Evolutionary conservation across 1,139 yeast genomes (phyloP).

Genomic region (Kodamaea ohmeri): DNA sequence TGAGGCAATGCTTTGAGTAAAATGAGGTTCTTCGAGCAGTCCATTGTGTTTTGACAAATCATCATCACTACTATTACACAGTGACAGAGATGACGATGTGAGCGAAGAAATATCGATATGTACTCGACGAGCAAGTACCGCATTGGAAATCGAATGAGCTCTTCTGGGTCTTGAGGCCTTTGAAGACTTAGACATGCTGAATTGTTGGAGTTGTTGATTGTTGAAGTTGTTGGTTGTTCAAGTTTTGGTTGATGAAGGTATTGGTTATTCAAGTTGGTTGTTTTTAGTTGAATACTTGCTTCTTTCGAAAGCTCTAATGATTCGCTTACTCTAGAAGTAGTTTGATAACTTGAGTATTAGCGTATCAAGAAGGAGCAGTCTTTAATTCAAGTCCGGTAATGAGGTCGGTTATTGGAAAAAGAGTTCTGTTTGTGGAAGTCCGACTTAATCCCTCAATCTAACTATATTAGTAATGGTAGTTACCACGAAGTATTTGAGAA

Average conservation of each 20-base stretch:
- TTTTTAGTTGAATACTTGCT: too few relatives aligned
- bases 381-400: too few relatives aligned
- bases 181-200: background rate
- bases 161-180: constrained; percentile 8
- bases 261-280: too few relatives aligned
- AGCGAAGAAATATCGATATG: constrained; percentile 7
- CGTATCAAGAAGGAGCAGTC: too few relatives aligned
- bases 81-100: constrained; percentile 14
- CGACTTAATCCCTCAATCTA: too few relatives aligned
- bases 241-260: background rate
- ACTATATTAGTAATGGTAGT: too few relatives aligned
- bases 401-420: too few relatives aligned
- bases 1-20: constrained; percentile 17
- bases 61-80: constrained; percentile 19
- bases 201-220: background rate
- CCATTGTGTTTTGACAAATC: constrained; percentile 13
- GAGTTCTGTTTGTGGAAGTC: too few relatives aligned
- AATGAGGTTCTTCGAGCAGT: constrained; percentile 1
- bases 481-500: too few relatives aligned
- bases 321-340: too few relatives aligned
- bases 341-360: too few relatives aligned
- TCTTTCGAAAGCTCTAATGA: too few relatives aligned
- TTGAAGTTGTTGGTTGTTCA: background rate
- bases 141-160: constrained; percentile 24
- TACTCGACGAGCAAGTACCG: constrained; percentile 17